phyloP scores from a whole-genome alignment of 257 asterid genomes.

The Nicotiana attenuata region DNA sequence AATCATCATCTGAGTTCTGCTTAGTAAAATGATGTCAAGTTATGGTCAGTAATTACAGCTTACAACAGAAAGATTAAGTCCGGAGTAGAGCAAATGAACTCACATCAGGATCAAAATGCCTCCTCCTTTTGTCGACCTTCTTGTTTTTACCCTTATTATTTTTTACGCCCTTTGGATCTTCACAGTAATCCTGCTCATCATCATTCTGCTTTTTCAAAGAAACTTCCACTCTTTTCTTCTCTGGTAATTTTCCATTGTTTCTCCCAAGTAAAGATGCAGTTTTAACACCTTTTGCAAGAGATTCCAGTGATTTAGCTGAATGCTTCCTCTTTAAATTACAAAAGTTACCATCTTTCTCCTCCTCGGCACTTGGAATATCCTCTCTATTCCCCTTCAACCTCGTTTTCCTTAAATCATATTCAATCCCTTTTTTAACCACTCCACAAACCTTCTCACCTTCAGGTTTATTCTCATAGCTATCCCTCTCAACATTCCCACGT shows the following conservation, averaged over 20 bases:
- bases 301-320: background rate
- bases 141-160: background rate
- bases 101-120: slow-evolving; percentile 35
- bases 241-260: slow-evolving; percentile 5
- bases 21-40: slow-evolving; percentile 8
- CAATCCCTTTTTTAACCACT: background rate
- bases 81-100: slow-evolving; percentile 7
- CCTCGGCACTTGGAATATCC: slow-evolving; percentile 6
- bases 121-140: slow-evolving; percentile 13
- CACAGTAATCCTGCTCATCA: background rate
- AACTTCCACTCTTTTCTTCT: background rate
- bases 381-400: slow-evolving; percentile 5
- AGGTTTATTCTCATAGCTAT: background rate
- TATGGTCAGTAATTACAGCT: background rate
- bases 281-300: background rate
- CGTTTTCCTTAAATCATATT: background rate
- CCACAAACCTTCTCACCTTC: background rate
- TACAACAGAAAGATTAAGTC: background rate
- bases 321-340: slow-evolving; percentile 11
- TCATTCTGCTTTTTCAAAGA: background rate
- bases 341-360: slow-evolving; percentile 1
- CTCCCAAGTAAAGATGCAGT: background rate
- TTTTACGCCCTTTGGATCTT: background rate
- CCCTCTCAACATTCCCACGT: background rate
- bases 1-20: slow-evolving; percentile 39